Conservation (phyloP, 176 grass and related monocot species). For the Urochloa ruziziensis region DNA sequence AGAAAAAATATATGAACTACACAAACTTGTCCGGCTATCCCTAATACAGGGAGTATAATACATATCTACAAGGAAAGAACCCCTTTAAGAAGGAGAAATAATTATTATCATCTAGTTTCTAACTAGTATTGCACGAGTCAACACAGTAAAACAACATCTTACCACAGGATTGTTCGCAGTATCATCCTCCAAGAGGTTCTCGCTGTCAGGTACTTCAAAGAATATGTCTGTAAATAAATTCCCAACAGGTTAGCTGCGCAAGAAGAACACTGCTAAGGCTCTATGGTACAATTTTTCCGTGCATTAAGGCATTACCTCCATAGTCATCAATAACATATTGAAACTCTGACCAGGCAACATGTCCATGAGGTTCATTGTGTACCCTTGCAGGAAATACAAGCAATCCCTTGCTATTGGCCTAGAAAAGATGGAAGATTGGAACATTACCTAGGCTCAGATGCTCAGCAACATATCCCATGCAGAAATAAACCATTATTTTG, state of each 20-base stretch:
- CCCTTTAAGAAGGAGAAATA: background rate
- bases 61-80: background rate
- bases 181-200: constrained; percentile 77
- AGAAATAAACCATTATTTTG: background rate
- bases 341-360: constrained; percentile 79
- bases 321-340: constrained; percentile 84
- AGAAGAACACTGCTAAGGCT: background rate
- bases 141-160: constrained; percentile 17
- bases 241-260: constrained; percentile 12
- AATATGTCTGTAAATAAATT: constrained; percentile 70
- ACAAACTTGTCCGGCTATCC: background rate
- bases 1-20: background rate
- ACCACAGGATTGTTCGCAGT: constrained; percentile 75
- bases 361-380: constrained; percentile 84
- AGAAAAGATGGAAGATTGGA: constrained; percentile 35
- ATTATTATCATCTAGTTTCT: background rate
- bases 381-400: constrained; percentile 89
- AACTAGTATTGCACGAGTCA: background rate
- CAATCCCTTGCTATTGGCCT: constrained; percentile 88
- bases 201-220: constrained; percentile 80
- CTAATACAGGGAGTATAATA: background rate
- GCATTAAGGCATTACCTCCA: constrained; percentile 68
- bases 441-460: background rate
- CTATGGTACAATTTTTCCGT: background rate
- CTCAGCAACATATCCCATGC: background rate